These are phyloP conservation scores for Adansonia madagascariensis DNA, from an alignment of 441 rosid species.

Conservation along the genomic window DNA sequence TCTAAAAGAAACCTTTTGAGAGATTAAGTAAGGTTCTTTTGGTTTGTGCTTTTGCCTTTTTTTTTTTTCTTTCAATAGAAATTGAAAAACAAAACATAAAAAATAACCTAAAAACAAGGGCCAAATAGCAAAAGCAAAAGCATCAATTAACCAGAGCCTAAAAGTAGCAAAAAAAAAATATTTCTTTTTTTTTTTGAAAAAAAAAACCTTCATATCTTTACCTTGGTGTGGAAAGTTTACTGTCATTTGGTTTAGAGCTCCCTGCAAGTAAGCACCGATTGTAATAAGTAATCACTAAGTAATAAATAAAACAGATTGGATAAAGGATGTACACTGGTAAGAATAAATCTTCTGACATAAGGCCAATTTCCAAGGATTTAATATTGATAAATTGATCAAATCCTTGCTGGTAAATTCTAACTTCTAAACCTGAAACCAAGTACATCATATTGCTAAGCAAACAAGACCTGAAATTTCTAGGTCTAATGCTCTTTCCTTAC, in stretches of 20 bases:
- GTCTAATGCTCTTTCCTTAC: neutral
- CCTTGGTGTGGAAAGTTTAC: conserved; percentile 55
- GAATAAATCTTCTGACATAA: neutral
- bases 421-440: conserved; percentile 8
- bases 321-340: conserved; percentile 3
- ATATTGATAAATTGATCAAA: conserved; percentile 1
- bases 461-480: conserved; percentile 4
- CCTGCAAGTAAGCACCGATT: conserved; percentile 42
- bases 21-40: neutral
- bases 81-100: neutral
- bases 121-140: too few relatives aligned
- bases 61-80: neutral
- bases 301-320: conserved; percentile 24
- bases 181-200: neutral
- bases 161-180: neutral
- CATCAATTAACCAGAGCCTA: too few relatives aligned
- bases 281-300: conserved; percentile 21
- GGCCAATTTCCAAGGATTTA: conserved; percentile 1
- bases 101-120: too few relatives aligned
- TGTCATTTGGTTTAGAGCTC: conserved; percentile 45
- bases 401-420: neutral
- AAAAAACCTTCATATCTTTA: conserved; percentile 33
- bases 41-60: neutral
- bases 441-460: neutral
- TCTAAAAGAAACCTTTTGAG: neutral